Evolutionary conservation across 2,329 filamentous ascomycete species (phyloP).

Genomic region (Fusarium sp.): DNA sequence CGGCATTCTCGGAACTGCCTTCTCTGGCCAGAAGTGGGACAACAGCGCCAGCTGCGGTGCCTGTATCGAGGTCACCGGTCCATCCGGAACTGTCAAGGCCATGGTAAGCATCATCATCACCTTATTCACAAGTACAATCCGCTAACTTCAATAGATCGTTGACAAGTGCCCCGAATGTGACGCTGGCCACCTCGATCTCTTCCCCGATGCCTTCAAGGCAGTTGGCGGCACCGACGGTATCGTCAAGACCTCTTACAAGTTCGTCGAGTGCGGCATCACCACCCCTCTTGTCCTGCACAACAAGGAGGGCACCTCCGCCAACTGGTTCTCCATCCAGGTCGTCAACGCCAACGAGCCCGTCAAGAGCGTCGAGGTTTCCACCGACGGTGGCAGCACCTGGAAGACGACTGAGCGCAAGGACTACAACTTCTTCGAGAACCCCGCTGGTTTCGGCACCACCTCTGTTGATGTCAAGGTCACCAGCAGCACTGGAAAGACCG

Average conservation of each 20-base stretch:
- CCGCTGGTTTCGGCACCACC: conserved; percentile 66
- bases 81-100: conserved; percentile 69
- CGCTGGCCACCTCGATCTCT: conserved; percentile 60
- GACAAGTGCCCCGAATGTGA: conserved; percentile 61
- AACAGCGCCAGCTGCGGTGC: conserved; percentile 69
- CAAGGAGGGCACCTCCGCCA: conserved; percentile 59
- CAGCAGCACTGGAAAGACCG: conserved; percentile 62
- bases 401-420: conserved; percentile 64
- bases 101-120: conserved; percentile 64
- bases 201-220: conserved; percentile 58
- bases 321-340: conserved; percentile 67
- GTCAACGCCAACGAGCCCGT: conserved; percentile 72
- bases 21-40: conserved; percentile 70
- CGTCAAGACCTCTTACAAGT: conserved; percentile 54
- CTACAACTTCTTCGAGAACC: conserved; percentile 74
- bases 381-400: conserved; percentile 71
- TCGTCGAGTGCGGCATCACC: conserved; percentile 59
- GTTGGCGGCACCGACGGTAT: conserved; percentile 56
- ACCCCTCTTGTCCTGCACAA: conserved; percentile 59
- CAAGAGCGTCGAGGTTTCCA: conserved; percentile 70
- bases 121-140: neutral
- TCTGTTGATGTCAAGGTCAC: conserved; percentile 70
- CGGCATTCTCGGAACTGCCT: conserved; percentile 71
- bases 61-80: conserved; percentile 71
- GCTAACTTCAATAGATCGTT: conserved; percentile 54